Evolutionary conservation across 169 alveolate genomes (phyloP), one percentile per base, ranked within the genome.

Genomic region (Cryptosporidium sp.): DNA sequence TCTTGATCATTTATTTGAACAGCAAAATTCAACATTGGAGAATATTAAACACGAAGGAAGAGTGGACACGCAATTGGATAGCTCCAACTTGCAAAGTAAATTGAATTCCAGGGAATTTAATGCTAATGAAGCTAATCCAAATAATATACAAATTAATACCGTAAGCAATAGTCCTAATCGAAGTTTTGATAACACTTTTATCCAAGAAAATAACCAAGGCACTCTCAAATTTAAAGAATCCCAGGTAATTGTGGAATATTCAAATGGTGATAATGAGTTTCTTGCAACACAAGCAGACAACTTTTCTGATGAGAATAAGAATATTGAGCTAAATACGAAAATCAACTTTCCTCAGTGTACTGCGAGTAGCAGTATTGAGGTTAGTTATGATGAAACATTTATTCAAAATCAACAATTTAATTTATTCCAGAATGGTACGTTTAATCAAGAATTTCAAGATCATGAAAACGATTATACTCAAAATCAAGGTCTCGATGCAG

Each of bases 1-100:
- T 43, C 50, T 80, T 9, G 75, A 80, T 9, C 89, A 80, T 33
- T 65, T 80, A 41, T 48, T 65, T 43, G 74, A 80, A 12, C 89
- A 65, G 31, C 89, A 80, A 23, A 37, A 23, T 37, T 43, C 75
- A 23, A 80, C 75, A 41, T 50, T 80, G 68, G 89, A 65, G 23
- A 62, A 55, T 29, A 80, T 70, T 21, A 70, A 65, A 39, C 71
- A 65, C 10, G 71, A 65, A 16, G 33, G 50, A 18, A 35, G 26
- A 35, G 23, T 65, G 21, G 71, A 37, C 3, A 35, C 71, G 1
- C 71, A 65, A 65, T 65, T 65, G 6, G 41, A 65, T 12, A 29
- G 50, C 50, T 65, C 71, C 3, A 31, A 26, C 43, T 33, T 37
- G 29, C 43, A 65, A 8, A 35, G 50, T n/a, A 31, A 65, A 18